A percentile compares a stretch with the other conserved stretches of the same genome.
Evolutionary conservation across 2,329 filamentous ascomycete genomes (phyloP).

Genomic region (Alternaria postmessia): DNA sequence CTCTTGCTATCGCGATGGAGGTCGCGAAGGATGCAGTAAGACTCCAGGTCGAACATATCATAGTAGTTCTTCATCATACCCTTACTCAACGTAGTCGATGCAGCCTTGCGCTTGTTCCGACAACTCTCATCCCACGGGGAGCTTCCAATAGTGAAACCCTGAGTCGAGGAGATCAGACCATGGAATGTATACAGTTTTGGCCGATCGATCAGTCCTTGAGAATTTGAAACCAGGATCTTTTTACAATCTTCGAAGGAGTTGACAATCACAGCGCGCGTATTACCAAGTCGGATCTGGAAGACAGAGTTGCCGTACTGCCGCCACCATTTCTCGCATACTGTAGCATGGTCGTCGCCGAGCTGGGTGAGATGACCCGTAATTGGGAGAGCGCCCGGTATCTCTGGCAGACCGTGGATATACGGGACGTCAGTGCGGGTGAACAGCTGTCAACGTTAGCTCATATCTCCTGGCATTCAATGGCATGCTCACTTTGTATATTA

Average conservation of each 20-base stretch:
- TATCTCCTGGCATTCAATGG: not conserved
- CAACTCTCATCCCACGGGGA: conserved; percentile 64
- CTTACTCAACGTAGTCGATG: conserved; percentile 57
- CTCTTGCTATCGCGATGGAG: conserved; percentile 55
- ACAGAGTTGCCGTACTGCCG: conserved; percentile 57
- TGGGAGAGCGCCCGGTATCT: conserved; percentile 61
- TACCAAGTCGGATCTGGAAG: conserved; percentile 63
- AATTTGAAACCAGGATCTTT: conserved; percentile 59
- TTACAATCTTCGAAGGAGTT: conserved; percentile 63
- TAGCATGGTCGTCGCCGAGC: conserved; percentile 64
- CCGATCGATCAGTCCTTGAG: conserved; percentile 60
- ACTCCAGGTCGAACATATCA: conserved; percentile 64
- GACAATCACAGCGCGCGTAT: conserved; percentile 62
- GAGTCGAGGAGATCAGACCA: conserved; percentile 57
- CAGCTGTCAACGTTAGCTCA: conserved; percentile 5
- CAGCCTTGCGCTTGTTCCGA: conserved; percentile 62
- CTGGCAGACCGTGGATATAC: conserved; percentile 58
- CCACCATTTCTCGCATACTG: conserved; percentile 61
- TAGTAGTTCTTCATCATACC: conserved; percentile 59
- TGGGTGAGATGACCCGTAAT: conserved; percentile 61
- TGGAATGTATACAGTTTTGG: conserved; percentile 64
- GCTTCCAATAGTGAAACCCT: conserved; percentile 65
- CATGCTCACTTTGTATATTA: conserved; percentile 10
- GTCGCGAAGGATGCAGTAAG: conserved; percentile 60
- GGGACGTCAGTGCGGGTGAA: conserved; percentile 57